phyloP scores from a whole-genome alignment of 495 filamentous ascomycete genomes.

The Neurospora sublineolata region DNA sequence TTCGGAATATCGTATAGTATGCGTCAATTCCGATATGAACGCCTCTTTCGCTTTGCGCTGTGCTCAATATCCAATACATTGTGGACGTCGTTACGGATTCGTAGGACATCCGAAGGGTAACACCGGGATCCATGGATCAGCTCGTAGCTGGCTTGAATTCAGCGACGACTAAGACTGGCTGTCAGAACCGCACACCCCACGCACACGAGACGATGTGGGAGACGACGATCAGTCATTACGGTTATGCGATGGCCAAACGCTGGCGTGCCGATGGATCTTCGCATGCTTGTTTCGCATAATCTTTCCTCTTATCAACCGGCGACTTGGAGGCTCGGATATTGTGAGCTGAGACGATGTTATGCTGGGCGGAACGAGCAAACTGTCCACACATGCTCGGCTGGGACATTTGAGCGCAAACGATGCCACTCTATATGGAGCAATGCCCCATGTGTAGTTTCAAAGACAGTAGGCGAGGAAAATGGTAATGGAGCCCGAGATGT shows the following conservation, averaged over 20 bases:
- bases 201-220: not conserved
- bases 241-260: not conserved
- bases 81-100: not conserved
- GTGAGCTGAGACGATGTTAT: constrained; percentile 16
- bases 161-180: not conserved
- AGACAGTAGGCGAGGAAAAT: not conserved
- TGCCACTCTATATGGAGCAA: not conserved
- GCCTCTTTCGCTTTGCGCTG: not conserved
- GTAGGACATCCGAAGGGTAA: not conserved
- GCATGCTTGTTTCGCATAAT: not conserved
- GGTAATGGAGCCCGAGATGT: not conserved
- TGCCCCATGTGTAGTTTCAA: not conserved
- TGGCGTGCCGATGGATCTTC: not conserved
- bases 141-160: not conserved
- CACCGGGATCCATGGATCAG: not conserved
- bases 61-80: not conserved
- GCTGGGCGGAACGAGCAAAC: constrained; percentile 14
- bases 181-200: not conserved
- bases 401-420: not conserved
- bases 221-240: not conserved
- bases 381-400: constrained; percentile 2
- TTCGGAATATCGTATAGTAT: not conserved
- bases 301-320: not conserved
- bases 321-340: not conserved
- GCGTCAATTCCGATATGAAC: not conserved